A percentile compares a stretch with the other conserved stretches of the same genome.
Conservation (phyloP, 257 asterid genomes). For the Capsicum rhomboideum region DNA sequence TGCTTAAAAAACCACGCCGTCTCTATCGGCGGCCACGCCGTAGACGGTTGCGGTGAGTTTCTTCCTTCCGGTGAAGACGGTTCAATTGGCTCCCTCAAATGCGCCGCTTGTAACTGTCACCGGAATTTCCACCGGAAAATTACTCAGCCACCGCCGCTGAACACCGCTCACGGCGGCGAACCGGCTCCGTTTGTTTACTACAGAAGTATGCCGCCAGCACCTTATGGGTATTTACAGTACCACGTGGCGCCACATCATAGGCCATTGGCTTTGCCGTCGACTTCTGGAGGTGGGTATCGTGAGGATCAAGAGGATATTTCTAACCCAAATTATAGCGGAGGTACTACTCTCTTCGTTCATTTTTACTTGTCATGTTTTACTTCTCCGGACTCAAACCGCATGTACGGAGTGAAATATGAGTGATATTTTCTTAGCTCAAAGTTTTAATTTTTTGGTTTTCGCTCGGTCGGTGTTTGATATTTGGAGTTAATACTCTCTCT, state of each 20-base stretch:
- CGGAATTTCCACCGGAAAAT: constrained; percentile 82
- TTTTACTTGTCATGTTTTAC: too few relatives aligned
- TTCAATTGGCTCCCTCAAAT: constrained; percentile 47
- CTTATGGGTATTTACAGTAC: constrained; percentile 29
- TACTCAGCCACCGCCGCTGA: background rate
- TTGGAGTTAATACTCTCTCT: too few relatives aligned
- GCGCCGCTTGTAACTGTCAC: constrained; percentile 83
- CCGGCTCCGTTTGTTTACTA: constrained; percentile 3
- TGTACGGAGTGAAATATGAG: too few relatives aligned
- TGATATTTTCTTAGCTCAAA: background rate
- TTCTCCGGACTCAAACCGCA: too few relatives aligned
- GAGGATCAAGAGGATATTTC: constrained; percentile 17
- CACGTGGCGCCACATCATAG: constrained; percentile 22
- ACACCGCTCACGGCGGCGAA: background rate
- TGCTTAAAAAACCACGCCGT: constrained; percentile 75
- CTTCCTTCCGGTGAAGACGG: constrained; percentile 67
- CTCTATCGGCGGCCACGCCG: constrained; percentile 62
- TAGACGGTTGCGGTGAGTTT: constrained; percentile 83
- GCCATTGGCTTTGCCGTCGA: constrained; percentile 23
- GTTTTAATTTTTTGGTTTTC: too few relatives aligned
- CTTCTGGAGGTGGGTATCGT: constrained; percentile 9
- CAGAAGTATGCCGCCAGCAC: background rate
- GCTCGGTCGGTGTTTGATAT: too few relatives aligned
- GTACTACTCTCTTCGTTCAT: background rate
- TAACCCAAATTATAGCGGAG: constrained; percentile 33